Base-by-base conservation (phyloP, 2,329 filamentous ascomycete species). In the Anisogramma anomala region DNA sequence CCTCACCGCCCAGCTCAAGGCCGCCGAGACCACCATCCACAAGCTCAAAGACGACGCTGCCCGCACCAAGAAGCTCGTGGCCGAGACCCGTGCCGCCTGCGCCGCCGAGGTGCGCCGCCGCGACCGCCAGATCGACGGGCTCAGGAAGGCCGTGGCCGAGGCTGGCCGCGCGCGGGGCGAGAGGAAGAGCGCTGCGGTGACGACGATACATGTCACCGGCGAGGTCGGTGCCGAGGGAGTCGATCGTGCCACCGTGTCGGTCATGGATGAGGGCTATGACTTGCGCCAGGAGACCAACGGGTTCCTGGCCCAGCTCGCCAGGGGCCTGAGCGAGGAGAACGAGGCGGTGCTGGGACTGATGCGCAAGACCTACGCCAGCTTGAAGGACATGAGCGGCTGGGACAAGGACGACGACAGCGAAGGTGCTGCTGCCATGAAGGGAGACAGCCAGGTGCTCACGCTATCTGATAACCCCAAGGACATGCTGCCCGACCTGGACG, bases 61-160 rank as follows among this genome's bases (percentile, higher is more conserved):
- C 18, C 79, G 83, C 37, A 77, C 89, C 59, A 93, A 89, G 58
- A 71, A 77, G 0, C 74, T 84, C 3, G 77, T 94, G 2, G 74
- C 82, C 22, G 89, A 96, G 60, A 82, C 91, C 2, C 79, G 89
- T 46, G 77, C 82, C 6, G 80, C 88, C 49, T 96, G 88, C 60
- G 81, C 86, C 36, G 94, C 86, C 50, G 91, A 98, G 55, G 76
- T 95, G 33, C 79, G 89, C 46, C 89, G 93, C 55, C 78, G 89
- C 31, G 91, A 98, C 56, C 70, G 86, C 33, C 84, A 94, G 60
- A 81, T 96, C 49, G 84, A 94, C 49, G 79, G 79, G 30, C 68
- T 98, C 48, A 96, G 95, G 67, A 82, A 81, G 51, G 86, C 94
- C 56, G 70, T 96, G 47, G 72, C 77, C 3, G 84, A 91, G 40